Conservation (phyloP, 345 rosid species). For the Linum usitatissimum region DNA sequence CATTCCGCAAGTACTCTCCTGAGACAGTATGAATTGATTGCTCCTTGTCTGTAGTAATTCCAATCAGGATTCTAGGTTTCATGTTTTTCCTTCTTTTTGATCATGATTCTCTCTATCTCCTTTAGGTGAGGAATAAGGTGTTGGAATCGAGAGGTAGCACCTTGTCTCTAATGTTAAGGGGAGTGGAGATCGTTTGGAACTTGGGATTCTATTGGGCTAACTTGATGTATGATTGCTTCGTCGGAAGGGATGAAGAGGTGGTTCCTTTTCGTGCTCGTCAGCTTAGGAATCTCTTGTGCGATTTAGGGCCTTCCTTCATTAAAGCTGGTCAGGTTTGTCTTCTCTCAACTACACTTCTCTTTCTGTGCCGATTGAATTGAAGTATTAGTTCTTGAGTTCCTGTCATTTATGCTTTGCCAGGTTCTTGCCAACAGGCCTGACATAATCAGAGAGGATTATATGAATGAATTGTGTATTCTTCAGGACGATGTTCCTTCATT, state of each 20-base stretch:
- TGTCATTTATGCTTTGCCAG: slow-evolving; percentile 23
- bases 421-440: slow-evolving; percentile 95
- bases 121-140: slow-evolving; percentile 74
- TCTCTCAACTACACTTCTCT: background rate
- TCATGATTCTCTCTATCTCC: slow-evolving; percentile 1
- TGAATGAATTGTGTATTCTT: slow-evolving; percentile 94
- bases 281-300: slow-evolving; percentile 83
- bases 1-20: slow-evolving; percentile 94
- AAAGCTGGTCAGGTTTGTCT: slow-evolving; percentile 86
- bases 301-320: slow-evolving; percentile 93
- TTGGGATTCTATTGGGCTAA: slow-evolving; percentile 87
- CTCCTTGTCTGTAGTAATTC: slow-evolving; percentile 5
- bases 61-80: background rate
- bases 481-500: slow-evolving; percentile 97
- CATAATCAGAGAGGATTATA: slow-evolving; percentile 90
- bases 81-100: background rate
- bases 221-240: slow-evolving; percentile 66
- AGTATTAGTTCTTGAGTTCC: background rate
- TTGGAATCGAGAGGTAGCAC: slow-evolving; percentile 67
- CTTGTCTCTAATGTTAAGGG: slow-evolving; percentile 53
- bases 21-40: slow-evolving; percentile 50
- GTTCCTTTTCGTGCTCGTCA: slow-evolving; percentile 88
- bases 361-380: no score
- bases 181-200: slow-evolving; percentile 87
- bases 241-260: slow-evolving; percentile 86